Percentiles rank a stretch among this genome's conserved stretches.
Evolutionary conservation across 345 rosid genomes (phyloP).

Genomic region (Brassica nigra): DNA sequence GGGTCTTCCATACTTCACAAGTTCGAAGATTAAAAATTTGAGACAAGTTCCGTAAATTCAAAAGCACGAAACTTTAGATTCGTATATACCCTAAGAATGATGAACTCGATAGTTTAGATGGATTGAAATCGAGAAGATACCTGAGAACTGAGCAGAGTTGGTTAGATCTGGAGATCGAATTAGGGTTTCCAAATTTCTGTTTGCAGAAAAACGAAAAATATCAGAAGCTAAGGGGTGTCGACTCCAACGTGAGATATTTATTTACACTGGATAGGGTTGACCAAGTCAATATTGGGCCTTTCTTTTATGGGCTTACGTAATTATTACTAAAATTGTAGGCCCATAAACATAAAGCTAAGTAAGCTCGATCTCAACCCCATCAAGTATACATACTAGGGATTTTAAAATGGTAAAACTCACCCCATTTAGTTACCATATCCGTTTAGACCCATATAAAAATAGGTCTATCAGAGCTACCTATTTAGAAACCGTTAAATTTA

Average conservation of each 20-base stretch:
- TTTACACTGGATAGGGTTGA: neutral
- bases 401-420: too few species aligned
- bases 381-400: too few species aligned
- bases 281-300: neutral
- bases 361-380: neutral
- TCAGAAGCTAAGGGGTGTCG: neutral
- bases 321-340: neutral
- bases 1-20: slow-evolving; percentile 78
- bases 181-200: slow-evolving; percentile 51
- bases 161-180: slow-evolving; percentile 28
- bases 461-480: too few species aligned
- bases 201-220: neutral
- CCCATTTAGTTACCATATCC: too few species aligned
- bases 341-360: neutral
- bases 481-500: too few species aligned
- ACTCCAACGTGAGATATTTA: neutral
- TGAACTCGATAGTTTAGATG: neutral
- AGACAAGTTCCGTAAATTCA: slow-evolving; percentile 17
- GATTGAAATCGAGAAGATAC: slow-evolving; percentile 25
- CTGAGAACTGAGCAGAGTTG: slow-evolving; percentile 32
- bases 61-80: neutral
- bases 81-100: neutral
- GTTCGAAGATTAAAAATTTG: neutral
- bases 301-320: neutral
- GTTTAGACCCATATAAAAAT: too few species aligned